Base-by-base conservation (phyloP, 176 grass and related monocot genomes). In the Dactylis glomerata region DNA sequence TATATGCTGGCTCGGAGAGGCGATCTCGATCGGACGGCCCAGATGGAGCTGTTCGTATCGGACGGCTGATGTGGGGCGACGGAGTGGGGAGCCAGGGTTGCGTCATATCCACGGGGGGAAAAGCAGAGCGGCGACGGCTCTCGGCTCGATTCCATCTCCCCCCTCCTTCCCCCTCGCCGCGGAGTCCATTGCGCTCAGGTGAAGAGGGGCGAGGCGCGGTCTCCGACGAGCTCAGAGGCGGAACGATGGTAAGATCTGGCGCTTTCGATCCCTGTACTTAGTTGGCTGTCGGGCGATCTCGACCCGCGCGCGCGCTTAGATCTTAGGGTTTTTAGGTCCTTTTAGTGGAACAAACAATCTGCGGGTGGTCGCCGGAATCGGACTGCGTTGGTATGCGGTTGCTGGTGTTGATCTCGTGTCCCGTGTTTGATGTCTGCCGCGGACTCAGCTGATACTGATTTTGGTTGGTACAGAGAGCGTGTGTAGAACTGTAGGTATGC, bases 201-300 rank as follows among this genome's bases (percentile, higher is more conserved):
- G 78, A 37, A 13, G 76, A 16, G n/a, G 15, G 62, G 41, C 27
- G 17, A 46, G 27, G 32, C 8, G 82, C 49, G 9, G 32, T 70
- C 77, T 68, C 38, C 37, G 23, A 15, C 63, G 30, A 34, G 59
- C 1, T 59, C 17, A 8, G 22, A 17, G 44, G 31, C 20, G 58
- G 83, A 31, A 20, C 24, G 77, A 89, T 89, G 87, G 87, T 89
- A 68, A 85, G 82, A 85, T 81, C 63, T 19, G 49, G 5, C 10
- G 4, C 1, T 20, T 30, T 8, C 0, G 31, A 1, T 76, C 55
- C 47, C 13, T 20, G 2, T 34, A 5, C 20, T 68, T 68, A 15
- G 71, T 74, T 26, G 4, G 2, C 45, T 23, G 34, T 6, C 16
- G 1, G 1, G 61, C 73, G 66, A 52, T 76, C 30, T 59, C 9